Percentiles rank a stretch among this genome's conserved stretches.
These are phyloP conservation scores for Benincasa hispida DNA, from an alignment of 306 rosid genomes.

Conservation along the genomic window DNA sequence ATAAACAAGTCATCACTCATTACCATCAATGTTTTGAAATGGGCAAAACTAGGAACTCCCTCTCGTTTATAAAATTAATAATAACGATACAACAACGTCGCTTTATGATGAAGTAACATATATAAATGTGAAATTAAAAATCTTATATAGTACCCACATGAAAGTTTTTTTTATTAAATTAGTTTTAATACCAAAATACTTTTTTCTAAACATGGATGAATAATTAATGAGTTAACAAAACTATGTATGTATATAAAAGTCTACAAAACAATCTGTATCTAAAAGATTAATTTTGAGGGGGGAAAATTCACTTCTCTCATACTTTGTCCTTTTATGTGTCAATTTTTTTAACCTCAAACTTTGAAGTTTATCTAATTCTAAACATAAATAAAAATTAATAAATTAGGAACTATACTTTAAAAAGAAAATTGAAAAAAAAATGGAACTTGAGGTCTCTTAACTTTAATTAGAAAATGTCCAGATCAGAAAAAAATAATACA, in stretches of 20 bases:
- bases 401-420: not conserved
- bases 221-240: not conserved
- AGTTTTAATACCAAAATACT: not conserved
- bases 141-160: not conserved
- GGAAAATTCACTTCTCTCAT: no score
- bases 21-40: not conserved
- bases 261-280: not conserved
- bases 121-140: not conserved
- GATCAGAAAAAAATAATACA: no score
- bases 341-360: not conserved
- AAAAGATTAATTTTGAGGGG: not conserved
- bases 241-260: not conserved
- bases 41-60: not conserved
- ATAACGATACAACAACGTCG: not conserved
- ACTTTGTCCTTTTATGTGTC: no score
- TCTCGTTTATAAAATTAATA: not conserved
- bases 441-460: not conserved
- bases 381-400: not conserved
- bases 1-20: not conserved
- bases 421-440: no score
- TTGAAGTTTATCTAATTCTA: not conserved
- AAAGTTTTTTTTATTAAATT: no score
- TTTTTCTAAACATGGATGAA: not conserved
- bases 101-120: not conserved
- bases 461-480: no score